A percentile compares a stretch with the other conserved stretches of the same genome.
Evolutionary conservation across 2,329 filamentous ascomycete species (phyloP).

Genomic region (Epichloe elymi): DNA sequence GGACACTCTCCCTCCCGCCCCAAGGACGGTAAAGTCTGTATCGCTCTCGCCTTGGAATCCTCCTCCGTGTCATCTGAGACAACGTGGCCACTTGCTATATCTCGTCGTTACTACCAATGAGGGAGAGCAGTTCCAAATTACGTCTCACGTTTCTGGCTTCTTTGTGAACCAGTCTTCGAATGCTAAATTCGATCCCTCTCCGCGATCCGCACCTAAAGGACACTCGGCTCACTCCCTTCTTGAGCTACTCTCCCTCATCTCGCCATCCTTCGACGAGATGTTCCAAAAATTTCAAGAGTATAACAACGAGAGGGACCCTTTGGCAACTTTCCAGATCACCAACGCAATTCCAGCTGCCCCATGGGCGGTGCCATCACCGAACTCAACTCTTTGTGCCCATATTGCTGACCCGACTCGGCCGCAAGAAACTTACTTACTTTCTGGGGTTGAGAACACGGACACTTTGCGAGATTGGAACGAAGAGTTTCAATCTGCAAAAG

Average conservation of each 20-base stretch:
- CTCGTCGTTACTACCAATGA: conserved; percentile 81
- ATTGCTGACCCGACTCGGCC: conserved; percentile 74
- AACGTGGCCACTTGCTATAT: conserved; percentile 87
- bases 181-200: conserved; percentile 84
- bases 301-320: conserved; percentile 73
- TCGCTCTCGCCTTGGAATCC: conserved; percentile 93
- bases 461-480: conserved; percentile 97
- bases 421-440: conserved; percentile 83
- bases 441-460: conserved; percentile 86
- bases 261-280: conserved; percentile 64
- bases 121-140: conserved; percentile 89
- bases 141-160: conserved; percentile 86
- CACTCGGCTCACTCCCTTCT: conserved; percentile 76
- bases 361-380: conserved; percentile 69
- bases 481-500: conserved; percentile 92
- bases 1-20: conserved; percentile 49
- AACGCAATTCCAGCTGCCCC: conserved; percentile 87
- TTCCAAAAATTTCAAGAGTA: conserved; percentile 71
- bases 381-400: conserved; percentile 54
- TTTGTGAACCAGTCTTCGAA: conserved; percentile 95
- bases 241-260: conserved; percentile 63
- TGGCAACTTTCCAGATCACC: conserved; percentile 89
- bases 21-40: conserved; percentile 84
- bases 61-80: conserved; percentile 78
- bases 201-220: conserved; percentile 65